Conservation (phyloP, 1,284 basidiomycete species). For the Pisolithus thermaeus region DNA sequence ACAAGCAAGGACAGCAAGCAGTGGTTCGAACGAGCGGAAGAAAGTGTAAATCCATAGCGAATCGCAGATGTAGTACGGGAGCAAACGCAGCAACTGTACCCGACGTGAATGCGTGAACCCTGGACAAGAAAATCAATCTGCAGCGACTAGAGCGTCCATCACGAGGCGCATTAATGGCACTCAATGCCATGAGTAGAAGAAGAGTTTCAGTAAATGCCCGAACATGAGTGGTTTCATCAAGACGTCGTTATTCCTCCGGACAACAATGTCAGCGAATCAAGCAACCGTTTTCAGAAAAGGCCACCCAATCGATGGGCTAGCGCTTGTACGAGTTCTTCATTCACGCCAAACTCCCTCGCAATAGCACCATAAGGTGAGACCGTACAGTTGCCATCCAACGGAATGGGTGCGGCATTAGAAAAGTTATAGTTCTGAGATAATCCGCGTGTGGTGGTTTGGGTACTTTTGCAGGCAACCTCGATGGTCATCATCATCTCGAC, state of each 20-base stretch:
- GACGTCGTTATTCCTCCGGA: conserved; percentile 12
- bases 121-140: conserved; percentile 10
- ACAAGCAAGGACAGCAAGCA: conserved; percentile 14
- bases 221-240: conserved; percentile 12
- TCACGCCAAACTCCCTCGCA: conserved; percentile 68
- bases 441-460: conserved; percentile 11
- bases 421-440: conserved; percentile 7
- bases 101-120: conserved; percentile 7
- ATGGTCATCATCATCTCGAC: conserved; percentile 35
- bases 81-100: conserved; percentile 13
- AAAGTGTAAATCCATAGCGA: conserved; percentile 25
- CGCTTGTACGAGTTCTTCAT: conserved; percentile 61
- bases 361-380: conserved; percentile 41
- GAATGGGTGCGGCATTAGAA: conserved; percentile 14
- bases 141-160: conserved; percentile 13
- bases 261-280: not conserved
- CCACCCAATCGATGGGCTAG: conserved; percentile 51
- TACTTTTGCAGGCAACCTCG: conserved; percentile 17
- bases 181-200: conserved; percentile 21
- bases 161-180: conserved; percentile 23
- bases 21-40: conserved; percentile 12
- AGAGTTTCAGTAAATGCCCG: not conserved
- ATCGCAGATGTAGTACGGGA: conserved; percentile 9
- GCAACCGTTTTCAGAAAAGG: conserved; percentile 12
- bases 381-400: conserved; percentile 13